Evolutionary conservation across 2,329 filamentous ascomycete species (phyloP), one percentile per base, ranked within the genome.

Genomic region (Dryadomyces quercus-mongolicae): DNA sequence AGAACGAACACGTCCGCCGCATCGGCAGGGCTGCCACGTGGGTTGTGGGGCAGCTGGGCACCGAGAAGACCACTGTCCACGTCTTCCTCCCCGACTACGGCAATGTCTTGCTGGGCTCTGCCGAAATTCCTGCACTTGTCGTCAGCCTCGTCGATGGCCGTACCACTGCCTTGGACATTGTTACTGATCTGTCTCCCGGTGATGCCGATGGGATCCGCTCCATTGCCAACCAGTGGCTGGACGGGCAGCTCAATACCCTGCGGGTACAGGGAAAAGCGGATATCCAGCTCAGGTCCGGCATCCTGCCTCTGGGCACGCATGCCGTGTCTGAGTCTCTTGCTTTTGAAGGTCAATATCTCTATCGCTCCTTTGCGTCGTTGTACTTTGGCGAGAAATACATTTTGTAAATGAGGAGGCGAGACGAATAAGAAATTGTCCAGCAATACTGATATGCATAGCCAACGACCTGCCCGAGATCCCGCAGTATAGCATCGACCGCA

Each of bases 171-270:
- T 73, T 97, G 55, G 87, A 96, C 62, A 84, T 97, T 61, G 69
- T 93, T 54, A 80, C 86, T 45, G 83, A 93, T 57, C 69, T 97
- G 43, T 72, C 78, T 42, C 85, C 89, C 25, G 91, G 90, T 34
- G 81, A 90, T 62, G 72, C 88, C 15, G 82, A 90, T 54, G 85
- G 84, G 6, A 82, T 96, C 61, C 84, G 88, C 56, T 78, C 78
- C 56, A 78, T 97, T 58, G 89, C 88, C 49, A 89, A 93, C 66
- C 86, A 95, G 67, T 97, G 89, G 84, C 71, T 98, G 57, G 82
- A 87, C 53, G 90, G 91, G 43, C 84, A 81, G 53, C 72, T 97
- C 55, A 78, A 82, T 12, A 74, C 78, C 55, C 70, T 98, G 55
- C 81, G 78, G 57, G 72, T 97, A 15, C 76, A 83, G 54, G 92